Percentiles rank a stretch among this genome's conserved stretches.
phyloP scores from a whole-genome alignment of 2,329 filamentous ascomycete species.

The Eurotiales sp. region DNA sequence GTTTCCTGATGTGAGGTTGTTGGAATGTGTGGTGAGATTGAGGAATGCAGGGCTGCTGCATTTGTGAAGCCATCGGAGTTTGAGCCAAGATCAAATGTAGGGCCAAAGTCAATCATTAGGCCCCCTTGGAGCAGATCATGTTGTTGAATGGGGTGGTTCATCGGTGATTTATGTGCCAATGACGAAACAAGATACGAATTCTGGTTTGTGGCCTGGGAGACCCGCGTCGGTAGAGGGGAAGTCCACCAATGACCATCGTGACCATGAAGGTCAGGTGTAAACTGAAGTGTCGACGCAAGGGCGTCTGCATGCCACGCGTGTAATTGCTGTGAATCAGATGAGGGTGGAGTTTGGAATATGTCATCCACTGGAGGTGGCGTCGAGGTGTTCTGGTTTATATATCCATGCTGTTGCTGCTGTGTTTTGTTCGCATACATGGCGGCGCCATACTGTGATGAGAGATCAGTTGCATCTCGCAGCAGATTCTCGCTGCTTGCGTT shows the following conservation, averaged over 20 bases:
- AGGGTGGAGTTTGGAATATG: conserved; percentile 36
- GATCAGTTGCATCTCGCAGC: conserved; percentile 32
- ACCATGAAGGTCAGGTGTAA: conserved; percentile 36
- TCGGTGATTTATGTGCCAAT: conserved; percentile 26
- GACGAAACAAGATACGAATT: conserved; percentile 36
- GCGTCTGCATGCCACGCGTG: conserved; percentile 41
- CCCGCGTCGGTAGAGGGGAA: conserved; percentile 30
- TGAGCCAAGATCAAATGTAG: conserved; percentile 31
- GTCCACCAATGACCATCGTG: conserved; percentile 43
- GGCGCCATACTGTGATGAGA: conserved; percentile 31
- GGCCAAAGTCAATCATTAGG: conserved; percentile 38
- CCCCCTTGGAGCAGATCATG: conserved; percentile 36
- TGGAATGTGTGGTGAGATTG: conserved; percentile 16
- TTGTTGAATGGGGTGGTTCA: conserved; percentile 27
- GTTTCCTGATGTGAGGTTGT: conserved; percentile 6
- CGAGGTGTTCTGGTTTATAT: conserved; percentile 28
- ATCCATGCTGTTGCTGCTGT: conserved; percentile 30
- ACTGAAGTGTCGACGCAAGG: conserved; percentile 34
- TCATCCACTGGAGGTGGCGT: conserved; percentile 37
- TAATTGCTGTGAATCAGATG: conserved; percentile 36
- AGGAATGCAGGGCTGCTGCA: conserved; percentile 20
- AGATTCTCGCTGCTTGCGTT: conserved; percentile 17
- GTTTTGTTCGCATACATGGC: conserved; percentile 29
- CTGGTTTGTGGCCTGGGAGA: conserved; percentile 32
- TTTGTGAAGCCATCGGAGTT: conserved; percentile 26